phyloP scores from a whole-genome alignment of 78 protist species.

The Protostelium mycophagum region DNA sequence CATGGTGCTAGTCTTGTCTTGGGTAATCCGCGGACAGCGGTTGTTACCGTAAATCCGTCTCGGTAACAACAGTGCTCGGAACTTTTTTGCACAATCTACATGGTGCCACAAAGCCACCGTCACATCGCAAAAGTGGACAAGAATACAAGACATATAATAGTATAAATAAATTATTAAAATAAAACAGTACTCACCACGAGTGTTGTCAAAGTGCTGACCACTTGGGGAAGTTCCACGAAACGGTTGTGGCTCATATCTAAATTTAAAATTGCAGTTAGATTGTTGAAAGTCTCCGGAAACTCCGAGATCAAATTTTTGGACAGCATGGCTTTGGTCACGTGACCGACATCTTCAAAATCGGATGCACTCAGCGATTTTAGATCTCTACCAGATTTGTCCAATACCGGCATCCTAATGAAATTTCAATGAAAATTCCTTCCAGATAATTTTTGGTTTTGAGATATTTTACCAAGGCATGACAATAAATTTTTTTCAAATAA shows the following conservation, averaged over 20 bases:
- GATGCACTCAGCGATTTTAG: not conserved
- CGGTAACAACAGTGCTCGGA: no score
- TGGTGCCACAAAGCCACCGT: no score
- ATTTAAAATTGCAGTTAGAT: not conserved
- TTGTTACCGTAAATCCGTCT: no score
- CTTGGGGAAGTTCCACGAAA: not conserved
- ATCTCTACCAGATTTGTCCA: not conserved
- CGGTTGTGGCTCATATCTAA: not conserved
- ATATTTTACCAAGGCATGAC: no score
- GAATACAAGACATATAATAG: not conserved
- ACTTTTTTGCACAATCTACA: no score
- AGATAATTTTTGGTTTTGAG: no score
- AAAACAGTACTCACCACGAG: not conserved
- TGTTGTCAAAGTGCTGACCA: not conserved
- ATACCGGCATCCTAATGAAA: not conserved
- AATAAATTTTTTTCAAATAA: no score
- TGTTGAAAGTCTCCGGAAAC: not conserved
- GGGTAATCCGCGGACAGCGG: no score
- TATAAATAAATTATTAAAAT: no score
- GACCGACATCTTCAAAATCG: not conserved
- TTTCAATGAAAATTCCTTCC: no score
- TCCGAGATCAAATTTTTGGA: not conserved
- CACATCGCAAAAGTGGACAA: no score
- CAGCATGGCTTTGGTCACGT: not conserved
- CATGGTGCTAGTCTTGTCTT: no score